Percentiles rank a stretch among this genome's conserved stretches.
Evolutionary conservation across 2,329 filamentous ascomycete genomes (phyloP).

Genomic region (Xylariaceae sp.): DNA sequence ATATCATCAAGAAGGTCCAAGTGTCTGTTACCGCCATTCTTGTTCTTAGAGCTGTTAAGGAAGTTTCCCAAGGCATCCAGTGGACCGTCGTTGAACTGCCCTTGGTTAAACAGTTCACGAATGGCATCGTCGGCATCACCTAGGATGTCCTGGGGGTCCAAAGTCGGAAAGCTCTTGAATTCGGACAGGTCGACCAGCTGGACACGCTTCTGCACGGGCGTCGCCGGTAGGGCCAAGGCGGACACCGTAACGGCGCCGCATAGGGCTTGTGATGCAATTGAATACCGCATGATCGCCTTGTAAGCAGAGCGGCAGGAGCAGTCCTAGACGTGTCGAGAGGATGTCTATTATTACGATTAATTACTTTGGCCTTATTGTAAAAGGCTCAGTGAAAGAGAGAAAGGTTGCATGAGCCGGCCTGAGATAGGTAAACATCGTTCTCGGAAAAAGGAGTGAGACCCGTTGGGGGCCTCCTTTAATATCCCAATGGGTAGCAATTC

Average conservation of each 20-base stretch:
- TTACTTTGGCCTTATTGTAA: conserved; percentile 11
- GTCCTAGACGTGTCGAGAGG: neutral
- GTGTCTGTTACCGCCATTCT: neutral
- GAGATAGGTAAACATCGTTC: conserved; percentile 19
- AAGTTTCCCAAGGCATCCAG: conserved; percentile 21
- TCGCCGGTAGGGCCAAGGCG: conserved; percentile 31
- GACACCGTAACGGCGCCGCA: conserved; percentile 38
- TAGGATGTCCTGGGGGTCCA: conserved; percentile 36
- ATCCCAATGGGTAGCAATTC: conserved; percentile 22
- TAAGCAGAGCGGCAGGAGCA: conserved; percentile 11
- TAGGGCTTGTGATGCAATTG: conserved; percentile 35
- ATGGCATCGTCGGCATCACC: conserved; percentile 27
- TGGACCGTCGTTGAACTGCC: conserved; percentile 28
- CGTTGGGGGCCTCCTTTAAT: conserved; percentile 26
- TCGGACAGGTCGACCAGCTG: conserved; percentile 34
- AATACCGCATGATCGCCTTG: conserved; percentile 35
- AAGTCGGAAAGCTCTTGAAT: conserved; percentile 40
- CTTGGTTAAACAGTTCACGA: conserved; percentile 24
- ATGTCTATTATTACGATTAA: conserved; percentile 30
- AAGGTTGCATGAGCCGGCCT: conserved; percentile 22
- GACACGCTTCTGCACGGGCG: conserved; percentile 25
- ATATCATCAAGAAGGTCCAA: conserved; percentile 11
- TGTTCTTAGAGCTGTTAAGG: conserved; percentile 21
- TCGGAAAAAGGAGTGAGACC: conserved; percentile 20
- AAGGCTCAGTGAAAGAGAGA: conserved; percentile 19